phyloP scores from a whole-genome alignment of 2,329 filamentous ascomycete species.

The Chaetomium sp. region DNA sequence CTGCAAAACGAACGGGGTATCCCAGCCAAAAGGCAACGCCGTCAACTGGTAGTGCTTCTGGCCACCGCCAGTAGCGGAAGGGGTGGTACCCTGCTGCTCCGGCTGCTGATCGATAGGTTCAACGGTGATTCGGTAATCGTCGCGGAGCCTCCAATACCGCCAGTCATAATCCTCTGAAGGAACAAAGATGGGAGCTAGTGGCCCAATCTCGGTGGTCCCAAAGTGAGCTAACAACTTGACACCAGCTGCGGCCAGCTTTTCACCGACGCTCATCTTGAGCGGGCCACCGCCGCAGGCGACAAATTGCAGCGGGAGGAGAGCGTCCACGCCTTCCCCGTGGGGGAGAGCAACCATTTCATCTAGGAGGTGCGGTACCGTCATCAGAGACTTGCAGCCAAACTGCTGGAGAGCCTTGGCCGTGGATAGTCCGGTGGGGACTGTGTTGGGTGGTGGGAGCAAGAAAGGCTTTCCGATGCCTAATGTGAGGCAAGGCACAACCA shows the following conservation, averaged over 20 bases:
- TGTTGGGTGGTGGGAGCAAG: neutral
- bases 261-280: neutral
- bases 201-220: neutral
- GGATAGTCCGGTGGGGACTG: neutral
- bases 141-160: neutral
- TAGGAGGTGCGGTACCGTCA: neutral
- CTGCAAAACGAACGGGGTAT: too few species aligned
- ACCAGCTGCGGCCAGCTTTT: neutral
- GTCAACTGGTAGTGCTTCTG: too few species aligned
- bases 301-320: neutral
- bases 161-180: neutral
- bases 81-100: neutral
- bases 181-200: neutral
- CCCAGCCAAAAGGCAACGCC: too few species aligned
- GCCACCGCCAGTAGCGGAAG: neutral
- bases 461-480: neutral
- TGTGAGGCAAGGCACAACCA: neutral
- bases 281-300: conserved; percentile 1
- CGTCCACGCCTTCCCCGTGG: too few species aligned
- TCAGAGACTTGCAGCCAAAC: neutral
- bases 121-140: neutral
- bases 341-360: neutral
- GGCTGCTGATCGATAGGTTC: neutral
- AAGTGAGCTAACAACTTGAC: neutral
- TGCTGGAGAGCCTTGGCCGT: neutral